Percentiles rank a stretch among this genome's conserved stretches.
Conservation (phyloP, 129 eudicot genomes). For the Artemisia argyi region DNA sequence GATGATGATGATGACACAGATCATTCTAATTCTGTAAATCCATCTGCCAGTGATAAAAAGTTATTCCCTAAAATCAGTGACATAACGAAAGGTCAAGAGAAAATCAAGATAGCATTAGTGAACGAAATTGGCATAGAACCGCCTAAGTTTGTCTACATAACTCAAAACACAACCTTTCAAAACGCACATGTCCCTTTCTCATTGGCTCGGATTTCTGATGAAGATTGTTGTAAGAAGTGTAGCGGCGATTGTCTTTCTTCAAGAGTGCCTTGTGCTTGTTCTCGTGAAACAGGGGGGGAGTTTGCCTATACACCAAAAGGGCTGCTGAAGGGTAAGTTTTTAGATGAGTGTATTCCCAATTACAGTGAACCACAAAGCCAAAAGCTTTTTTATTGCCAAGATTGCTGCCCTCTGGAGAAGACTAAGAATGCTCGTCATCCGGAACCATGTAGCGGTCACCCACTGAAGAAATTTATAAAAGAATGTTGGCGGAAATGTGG, state of each 20-base stretch:
- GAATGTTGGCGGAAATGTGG: slow-evolving; percentile 98
- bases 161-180: slow-evolving; percentile 45
- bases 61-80: slow-evolving; percentile 36
- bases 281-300: slow-evolving; percentile 77
- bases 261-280: slow-evolving; percentile 75
- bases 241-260: slow-evolving; percentile 64
- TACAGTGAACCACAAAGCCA: slow-evolving; percentile 36
- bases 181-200: slow-evolving; percentile 63
- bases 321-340: slow-evolving; percentile 53
- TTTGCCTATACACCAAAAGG: slow-evolving; percentile 77
- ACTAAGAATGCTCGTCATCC: slow-evolving; percentile 40
- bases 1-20: slow-evolving; percentile 9
- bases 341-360: slow-evolving; percentile 51
- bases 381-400: slow-evolving; percentile 44
- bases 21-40: slow-evolving; percentile 27
- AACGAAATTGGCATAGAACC: slow-evolving; percentile 47
- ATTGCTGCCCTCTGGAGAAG: slow-evolving; percentile 87
- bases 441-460: slow-evolving; percentile 75
- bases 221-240: slow-evolving; percentile 64
- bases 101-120: slow-evolving; percentile 48
- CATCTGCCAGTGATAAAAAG: slow-evolving; percentile 19
- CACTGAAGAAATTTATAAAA: slow-evolving; percentile 61
- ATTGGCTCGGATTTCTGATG: slow-evolving; percentile 74
- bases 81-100: slow-evolving; percentile 65
- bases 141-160: slow-evolving; percentile 57